Percentiles rank a stretch among this genome's conserved stretches.
Evolutionary conservation across 257 asterid genomes (phyloP).

Genomic region (Thymus quinquecostatus): DNA sequence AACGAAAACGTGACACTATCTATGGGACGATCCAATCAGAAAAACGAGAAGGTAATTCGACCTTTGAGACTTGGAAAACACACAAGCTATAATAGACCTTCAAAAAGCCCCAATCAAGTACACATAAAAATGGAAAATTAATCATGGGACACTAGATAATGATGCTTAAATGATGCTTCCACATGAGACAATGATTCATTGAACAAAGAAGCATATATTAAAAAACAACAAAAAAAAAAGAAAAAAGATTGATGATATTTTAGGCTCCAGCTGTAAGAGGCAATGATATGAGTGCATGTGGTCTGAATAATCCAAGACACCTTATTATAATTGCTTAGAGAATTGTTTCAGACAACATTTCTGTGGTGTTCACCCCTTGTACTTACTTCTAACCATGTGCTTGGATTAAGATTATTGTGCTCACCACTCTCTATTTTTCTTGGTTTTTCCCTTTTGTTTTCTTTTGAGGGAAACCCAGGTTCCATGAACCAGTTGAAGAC

Average conservation of each 20-base stretch:
- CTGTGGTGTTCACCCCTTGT: constrained; percentile 28
- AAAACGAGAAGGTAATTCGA: not conserved
- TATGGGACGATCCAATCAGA: too few species aligned
- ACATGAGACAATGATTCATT: constrained; percentile 46
- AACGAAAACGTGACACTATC: too few species aligned
- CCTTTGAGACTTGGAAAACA: not conserved
- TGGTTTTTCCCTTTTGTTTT: not conserved
- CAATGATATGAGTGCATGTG: constrained; percentile 71
- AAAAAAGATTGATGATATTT: constrained; percentile 19
- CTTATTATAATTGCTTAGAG: constrained; percentile 47
- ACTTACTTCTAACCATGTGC: not conserved
- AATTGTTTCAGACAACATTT: constrained; percentile 59
- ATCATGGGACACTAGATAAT: constrained; percentile 18
- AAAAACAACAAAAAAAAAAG: not conserved
- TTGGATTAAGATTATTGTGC: constrained; percentile 25
- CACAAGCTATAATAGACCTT: too few species aligned
- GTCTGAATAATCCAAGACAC: constrained; percentile 67
- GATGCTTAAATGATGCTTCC: constrained; percentile 33
- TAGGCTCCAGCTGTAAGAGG: constrained; percentile 47
- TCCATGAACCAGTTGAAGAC: constrained; percentile 22
- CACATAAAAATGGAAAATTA: not conserved
- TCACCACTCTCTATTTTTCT: not conserved
- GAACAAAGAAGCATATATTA: constrained; percentile 23
- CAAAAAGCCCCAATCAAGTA: constrained; percentile 18
- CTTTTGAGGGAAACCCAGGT: constrained; percentile 9